A percentile compares a stretch with the other conserved stretches of the same genome.
Evolutionary conservation across 75 land plant genomes (phyloP).

Genomic region (Chamaecyparis obtusa): DNA sequence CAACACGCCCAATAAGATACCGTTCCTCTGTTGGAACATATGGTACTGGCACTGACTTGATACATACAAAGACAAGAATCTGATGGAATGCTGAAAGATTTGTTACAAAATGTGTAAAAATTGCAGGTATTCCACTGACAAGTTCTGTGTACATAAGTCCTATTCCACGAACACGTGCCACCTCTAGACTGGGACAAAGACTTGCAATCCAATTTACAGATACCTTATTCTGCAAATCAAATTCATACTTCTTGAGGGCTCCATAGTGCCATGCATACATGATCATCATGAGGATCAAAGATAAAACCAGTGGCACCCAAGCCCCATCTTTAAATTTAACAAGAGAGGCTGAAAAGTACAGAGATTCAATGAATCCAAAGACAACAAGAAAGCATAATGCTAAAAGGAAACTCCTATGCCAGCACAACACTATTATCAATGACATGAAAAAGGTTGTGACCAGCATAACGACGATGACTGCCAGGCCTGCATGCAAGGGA

Average conservation of each 20-base stretch:
- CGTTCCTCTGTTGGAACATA: constrained; percentile 42
- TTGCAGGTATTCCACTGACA: constrained; percentile 63
- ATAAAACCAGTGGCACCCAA: constrained; percentile 77
- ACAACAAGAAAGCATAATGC: constrained; percentile 57
- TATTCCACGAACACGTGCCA: constrained; percentile 68
- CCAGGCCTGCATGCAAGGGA: constrained; percentile 50
- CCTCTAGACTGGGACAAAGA: constrained; percentile 61
- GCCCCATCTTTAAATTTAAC: constrained; percentile 78
- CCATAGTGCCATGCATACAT: constrained; percentile 89
- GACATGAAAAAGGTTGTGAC: constrained; percentile 73
- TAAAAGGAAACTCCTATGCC: constrained; percentile 50
- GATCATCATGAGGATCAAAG: constrained; percentile 53
- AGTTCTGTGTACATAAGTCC: constrained; percentile 71
- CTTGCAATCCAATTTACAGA: constrained; percentile 65
- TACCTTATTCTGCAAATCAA: constrained; percentile 75
- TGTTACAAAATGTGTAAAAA: constrained; percentile 77
- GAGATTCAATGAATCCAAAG: constrained; percentile 73
- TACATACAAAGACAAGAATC: constrained; percentile 43
- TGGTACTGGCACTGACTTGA: constrained; percentile 57
- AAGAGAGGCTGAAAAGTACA: constrained; percentile 71
- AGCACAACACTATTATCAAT: constrained; percentile 60
- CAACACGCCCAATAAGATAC: constrained; percentile 49
- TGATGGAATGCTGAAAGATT: constrained; percentile 77
- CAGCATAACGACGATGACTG: constrained; percentile 83
- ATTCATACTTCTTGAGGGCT: constrained; percentile 70